Conservation (phyloP, 805 yeast species). For the Kodamaea kaohsiungensis region DNA sequence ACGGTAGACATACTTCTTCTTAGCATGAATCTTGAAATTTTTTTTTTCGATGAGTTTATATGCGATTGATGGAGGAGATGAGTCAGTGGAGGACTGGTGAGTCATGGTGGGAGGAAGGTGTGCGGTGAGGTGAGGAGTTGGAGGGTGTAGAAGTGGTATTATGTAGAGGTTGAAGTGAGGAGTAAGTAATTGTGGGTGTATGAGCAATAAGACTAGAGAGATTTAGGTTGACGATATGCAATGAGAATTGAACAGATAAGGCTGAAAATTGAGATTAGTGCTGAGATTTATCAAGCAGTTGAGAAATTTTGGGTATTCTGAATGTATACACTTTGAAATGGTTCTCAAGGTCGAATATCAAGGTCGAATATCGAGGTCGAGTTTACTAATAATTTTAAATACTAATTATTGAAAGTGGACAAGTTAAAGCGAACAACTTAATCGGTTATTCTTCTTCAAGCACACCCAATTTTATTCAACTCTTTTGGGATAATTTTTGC, state of each 20-base stretch:
- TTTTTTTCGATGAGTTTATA: constrained; percentile 2
- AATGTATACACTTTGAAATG: no score
- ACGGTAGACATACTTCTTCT: constrained; percentile 7
- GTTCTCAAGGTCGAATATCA: no score
- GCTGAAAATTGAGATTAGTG: neutral
- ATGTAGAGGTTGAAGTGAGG: neutral
- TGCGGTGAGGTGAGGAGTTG: neutral
- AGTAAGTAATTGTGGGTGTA: neutral
- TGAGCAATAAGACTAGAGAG: no score
- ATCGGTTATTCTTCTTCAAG: no score
- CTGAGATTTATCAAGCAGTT: no score
- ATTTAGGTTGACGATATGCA: neutral
- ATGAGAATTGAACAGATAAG: neutral
- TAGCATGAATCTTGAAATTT: constrained; percentile 5
- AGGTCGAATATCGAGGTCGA: no score
- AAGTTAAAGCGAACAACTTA: no score
- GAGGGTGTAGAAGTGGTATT: neutral
- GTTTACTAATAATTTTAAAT: no score
- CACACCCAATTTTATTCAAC: no score
- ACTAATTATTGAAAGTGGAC: no score
- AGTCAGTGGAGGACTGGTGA: neutral
- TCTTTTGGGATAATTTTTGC: no score
- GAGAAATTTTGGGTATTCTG: no score
- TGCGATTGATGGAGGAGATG: neutral
- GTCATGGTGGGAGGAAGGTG: neutral